Percentiles rank a stretch among this genome's conserved stretches.
Conservation (phyloP, 2,329 filamentous ascomycete genomes). For the Phoma sp. region DNA sequence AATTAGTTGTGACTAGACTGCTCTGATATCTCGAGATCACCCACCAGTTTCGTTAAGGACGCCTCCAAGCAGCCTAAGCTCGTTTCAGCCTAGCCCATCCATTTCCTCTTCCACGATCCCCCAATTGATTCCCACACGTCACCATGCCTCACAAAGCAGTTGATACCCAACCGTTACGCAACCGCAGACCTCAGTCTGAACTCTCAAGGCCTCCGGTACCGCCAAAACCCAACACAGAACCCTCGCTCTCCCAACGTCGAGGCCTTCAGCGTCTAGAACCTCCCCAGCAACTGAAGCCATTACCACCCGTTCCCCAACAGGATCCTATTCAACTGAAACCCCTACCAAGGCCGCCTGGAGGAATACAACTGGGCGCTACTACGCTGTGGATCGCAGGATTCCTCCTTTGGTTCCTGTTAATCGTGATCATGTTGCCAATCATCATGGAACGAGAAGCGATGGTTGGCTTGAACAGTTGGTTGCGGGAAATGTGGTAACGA, state of each 20-base stretch:
- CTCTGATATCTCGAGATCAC: too few species aligned
- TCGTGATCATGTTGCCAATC: constrained; percentile 35
- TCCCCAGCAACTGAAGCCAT: constrained; percentile 18
- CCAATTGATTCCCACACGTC: neutral
- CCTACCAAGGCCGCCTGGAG: constrained; percentile 19
- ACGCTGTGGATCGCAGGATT: constrained; percentile 26
- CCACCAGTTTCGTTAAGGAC: too few species aligned
- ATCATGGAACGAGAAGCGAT: constrained; percentile 39
- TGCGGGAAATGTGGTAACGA: constrained; percentile 14
- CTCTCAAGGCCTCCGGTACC: constrained; percentile 1
- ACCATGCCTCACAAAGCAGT: neutral
- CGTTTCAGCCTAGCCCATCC: neutral
- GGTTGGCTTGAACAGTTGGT: constrained; percentile 31
- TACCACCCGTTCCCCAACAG: constrained; percentile 16
- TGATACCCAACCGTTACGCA: neutral
- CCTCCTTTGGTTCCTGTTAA: constrained; percentile 30
- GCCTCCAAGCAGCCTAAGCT: neutral
- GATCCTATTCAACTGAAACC: constrained; percentile 12
- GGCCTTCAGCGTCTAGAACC: neutral
- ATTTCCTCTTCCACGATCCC: neutral
- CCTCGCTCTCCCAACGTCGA: constrained; percentile 2
- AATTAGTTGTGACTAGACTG: too few species aligned
- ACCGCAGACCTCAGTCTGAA: neutral
- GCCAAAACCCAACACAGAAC: constrained; percentile 2
- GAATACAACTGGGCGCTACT: constrained; percentile 1